Evolutionary conservation across 2,329 filamentous ascomycete species (phyloP), one percentile per base, ranked within the genome.

Genomic region (Colletotrichum brevisporum): DNA sequence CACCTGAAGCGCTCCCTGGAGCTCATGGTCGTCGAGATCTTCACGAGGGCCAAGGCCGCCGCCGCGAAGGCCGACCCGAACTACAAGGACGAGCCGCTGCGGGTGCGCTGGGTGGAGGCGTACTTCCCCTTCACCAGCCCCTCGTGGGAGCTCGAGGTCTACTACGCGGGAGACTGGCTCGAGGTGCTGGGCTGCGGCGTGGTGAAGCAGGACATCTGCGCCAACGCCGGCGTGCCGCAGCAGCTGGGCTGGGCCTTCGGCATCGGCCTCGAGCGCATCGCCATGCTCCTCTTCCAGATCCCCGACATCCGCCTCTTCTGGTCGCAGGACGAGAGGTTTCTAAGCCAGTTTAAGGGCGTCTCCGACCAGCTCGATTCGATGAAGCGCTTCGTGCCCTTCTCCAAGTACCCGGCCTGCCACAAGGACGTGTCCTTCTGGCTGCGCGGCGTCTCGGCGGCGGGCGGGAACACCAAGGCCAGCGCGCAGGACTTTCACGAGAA

Each of bases 121-220:
- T 98, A 96, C 81, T 99, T 99, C 82, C 96, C 96, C 47, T 98
- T 98, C 79, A 99, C 96, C 0, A 95, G 91, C 67, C 96, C 96
- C 0, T 96, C 92, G 6, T 99, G 94, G 93, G 96, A 99, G 79
- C 87, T 99, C 26, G 96, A 99, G 78, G 94, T 99, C 10, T 95
- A 93, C 84, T 98, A 95, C 88, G 91, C 92, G 73, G 95, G 93
- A 36, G 93, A 97, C 78, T 99, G 96, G 96, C 90, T 99, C 41
- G 96, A 99, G 82, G 90, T 98, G 5, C 87, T 99, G 1, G 96
- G 96, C n/a, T 97, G 92, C 75, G 96, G 96, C 43, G 90, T 99
- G 43, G 91, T 96, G 50, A 90, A 94, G 78, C 96, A 99, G 79
- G 86, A 91, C 31, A 86, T 99, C 43, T 89, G 96, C 70, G 88